Base-by-base conservation (phyloP, 2,329 filamentous ascomycete species). In the Alternaria gaisen region DNA sequence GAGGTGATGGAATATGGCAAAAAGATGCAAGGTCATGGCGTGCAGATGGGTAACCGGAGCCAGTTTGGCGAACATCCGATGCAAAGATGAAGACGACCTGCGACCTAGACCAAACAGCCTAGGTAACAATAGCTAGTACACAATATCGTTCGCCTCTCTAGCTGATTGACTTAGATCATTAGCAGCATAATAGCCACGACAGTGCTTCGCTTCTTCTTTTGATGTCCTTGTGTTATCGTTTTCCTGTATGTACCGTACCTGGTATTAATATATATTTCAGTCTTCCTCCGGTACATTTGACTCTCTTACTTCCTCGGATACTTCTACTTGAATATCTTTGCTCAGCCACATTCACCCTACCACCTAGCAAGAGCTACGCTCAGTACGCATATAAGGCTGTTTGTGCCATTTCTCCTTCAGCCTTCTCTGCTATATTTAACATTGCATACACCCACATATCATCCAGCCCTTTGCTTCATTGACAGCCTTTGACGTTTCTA, bases 1-100 rank as follows among this genome's bases (percentile, higher is more conserved):
- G 28, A 60, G 43, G 63, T 71, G 5, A 24, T 69, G 46, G 38
- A 56, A 3, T 67, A 69, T n/a, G 65, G 58, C 8, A 59, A 42
- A 30, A 20, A 51, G 11, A 51, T 65, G 62, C 67, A 68, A 36
- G 51, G 53, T 1, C 56, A 62, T 48, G 63, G 67, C 11, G 60
- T 66, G n/a, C 22, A 57, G 9, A 64, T 68, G 26, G 67, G 67
- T 0, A 50, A 69, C 26, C 46, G 46, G 20, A 67, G 65, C 38
- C 68, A 69, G 22, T 71, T 68, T 14, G 47, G 57, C 4, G 10
- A 50, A 2, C 63, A 64, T 53, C 60, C 65, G 3, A 56, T 63
- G 20, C 40, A 43, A 10, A 53, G 58, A 7, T 65, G 40, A 61
- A 22, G 38, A 7, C 11, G 26, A 50, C 16, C 24, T 12, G 16